A percentile compares a stretch with the other conserved stretches of the same genome.
These are phyloP conservation scores for Alternaria viburni DNA, from an alignment of 2,329 filamentous ascomycete species.

Conservation along the genomic window DNA sequence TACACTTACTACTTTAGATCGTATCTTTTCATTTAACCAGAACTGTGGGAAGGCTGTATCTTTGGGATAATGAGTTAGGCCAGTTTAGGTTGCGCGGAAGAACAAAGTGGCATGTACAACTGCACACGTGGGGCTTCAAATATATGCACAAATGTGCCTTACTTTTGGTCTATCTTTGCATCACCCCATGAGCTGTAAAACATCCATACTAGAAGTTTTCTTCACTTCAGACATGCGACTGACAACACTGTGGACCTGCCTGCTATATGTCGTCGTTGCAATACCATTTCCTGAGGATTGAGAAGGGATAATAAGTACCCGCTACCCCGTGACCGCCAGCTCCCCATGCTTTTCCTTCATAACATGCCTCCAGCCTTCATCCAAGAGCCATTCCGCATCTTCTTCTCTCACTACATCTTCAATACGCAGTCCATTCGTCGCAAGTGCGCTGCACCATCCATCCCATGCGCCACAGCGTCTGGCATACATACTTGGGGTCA, in stretches of 20 bases:
- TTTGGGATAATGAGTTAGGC: too few species aligned
- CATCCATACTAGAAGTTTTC: neutral
- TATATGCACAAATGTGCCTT: neutral
- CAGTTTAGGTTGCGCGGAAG: too few species aligned
- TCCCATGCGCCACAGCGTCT: constrained; percentile 1
- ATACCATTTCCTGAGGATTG: neutral
- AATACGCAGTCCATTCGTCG: neutral
- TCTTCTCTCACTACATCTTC: constrained; percentile 5
- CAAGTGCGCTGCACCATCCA: constrained; percentile 10
- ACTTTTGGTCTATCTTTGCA: neutral
- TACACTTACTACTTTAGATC: too few species aligned
- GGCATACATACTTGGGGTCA: constrained; percentile 9
- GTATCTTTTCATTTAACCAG: neutral
- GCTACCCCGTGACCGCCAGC: neutral
- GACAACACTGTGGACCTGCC: too few species aligned
- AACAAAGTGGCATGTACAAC: neutral
- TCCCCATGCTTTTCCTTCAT: constrained; percentile 2
- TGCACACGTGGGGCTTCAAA: neutral
- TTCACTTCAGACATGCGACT: too few species aligned
- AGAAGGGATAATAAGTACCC: neutral
- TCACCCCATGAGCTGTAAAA: neutral
- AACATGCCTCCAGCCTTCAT: neutral
- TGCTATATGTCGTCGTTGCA: neutral
- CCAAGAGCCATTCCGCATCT: constrained; percentile 3
- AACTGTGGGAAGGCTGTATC: neutral